Percentiles rank a stretch among this genome's conserved stretches.
Evolutionary conservation across 2,329 filamentous ascomycete species (phyloP).

Genomic region (Colletotrichum sp.): DNA sequence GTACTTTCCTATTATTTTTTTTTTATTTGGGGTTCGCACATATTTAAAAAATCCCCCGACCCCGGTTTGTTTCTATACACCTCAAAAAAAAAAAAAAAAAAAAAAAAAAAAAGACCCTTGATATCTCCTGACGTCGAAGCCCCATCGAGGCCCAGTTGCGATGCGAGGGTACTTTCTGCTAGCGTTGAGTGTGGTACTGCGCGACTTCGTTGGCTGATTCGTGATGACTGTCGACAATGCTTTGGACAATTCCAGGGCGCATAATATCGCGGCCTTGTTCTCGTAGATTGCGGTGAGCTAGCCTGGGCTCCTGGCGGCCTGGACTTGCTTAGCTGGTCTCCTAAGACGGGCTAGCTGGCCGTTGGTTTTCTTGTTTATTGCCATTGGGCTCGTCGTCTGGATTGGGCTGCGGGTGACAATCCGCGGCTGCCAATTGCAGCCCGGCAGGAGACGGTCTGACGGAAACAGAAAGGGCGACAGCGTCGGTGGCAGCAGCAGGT

Average conservation of each 20-base stretch:
- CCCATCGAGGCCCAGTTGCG: not conserved
- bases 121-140: not conserved
- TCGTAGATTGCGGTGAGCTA: slow-evolving; percentile 9
- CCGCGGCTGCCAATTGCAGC: not conserved
- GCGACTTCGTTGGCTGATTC: not conserved
- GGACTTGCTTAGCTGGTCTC: not conserved
- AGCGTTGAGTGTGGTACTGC: not conserved
- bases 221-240: not conserved
- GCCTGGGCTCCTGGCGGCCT: not conserved
- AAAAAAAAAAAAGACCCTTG: not conserved
- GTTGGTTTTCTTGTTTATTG: not conserved
- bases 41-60: too few relatives aligned
- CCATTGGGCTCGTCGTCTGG: not conserved
- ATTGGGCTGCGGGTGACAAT: not conserved
- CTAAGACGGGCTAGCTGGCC: not conserved
- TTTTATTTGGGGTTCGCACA: too few relatives aligned
- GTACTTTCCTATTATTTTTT: too few relatives aligned
- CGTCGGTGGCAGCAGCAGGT: not conserved
- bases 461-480: not conserved
- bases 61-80: too few relatives aligned
- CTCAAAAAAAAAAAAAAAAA: not conserved
- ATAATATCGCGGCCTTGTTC: not conserved
- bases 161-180: not conserved
- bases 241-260: not conserved
- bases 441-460: not conserved